phyloP scores from a whole-genome alignment of 2,329 filamentous ascomycete genomes.

The Lithohypha guttulata region DNA sequence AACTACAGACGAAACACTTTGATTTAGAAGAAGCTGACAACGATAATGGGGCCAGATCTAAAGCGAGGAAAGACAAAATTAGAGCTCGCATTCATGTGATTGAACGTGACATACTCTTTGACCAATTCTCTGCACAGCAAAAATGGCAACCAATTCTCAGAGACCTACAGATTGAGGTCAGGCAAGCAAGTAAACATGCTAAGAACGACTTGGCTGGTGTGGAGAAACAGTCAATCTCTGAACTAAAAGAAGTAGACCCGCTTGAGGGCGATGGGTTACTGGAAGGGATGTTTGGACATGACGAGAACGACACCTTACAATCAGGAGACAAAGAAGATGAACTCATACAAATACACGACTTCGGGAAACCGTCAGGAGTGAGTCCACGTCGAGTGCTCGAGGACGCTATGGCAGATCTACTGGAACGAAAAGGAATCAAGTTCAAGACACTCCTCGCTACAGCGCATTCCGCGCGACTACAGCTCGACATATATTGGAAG shows the following conservation, averaged over 20 bases:
- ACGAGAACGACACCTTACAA: slow-evolving; percentile 28
- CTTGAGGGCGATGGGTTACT: slow-evolving; percentile 36
- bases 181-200: slow-evolving; percentile 32
- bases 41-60: slow-evolving; percentile 30
- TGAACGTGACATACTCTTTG: slow-evolving; percentile 67
- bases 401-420: slow-evolving; percentile 72
- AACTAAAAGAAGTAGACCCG: slow-evolving; percentile 28
- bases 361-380: slow-evolving; percentile 71
- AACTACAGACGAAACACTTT: slow-evolving; percentile 60
- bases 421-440: slow-evolving; percentile 55
- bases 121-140: slow-evolving; percentile 53
- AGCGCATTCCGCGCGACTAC: slow-evolving; percentile 64
- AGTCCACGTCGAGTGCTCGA: slow-evolving; percentile 68
- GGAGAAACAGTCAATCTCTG: slow-evolving; percentile 3
- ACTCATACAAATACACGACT: slow-evolving; percentile 61
- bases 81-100: slow-evolving; percentile 59
- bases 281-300: slow-evolving; percentile 46
- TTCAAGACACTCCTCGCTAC: slow-evolving; percentile 63
- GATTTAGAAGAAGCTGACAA: slow-evolving; percentile 27
- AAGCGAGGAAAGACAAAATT: slow-evolving; percentile 52
- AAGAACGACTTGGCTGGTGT: too few relatives aligned
- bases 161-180: slow-evolving; percentile 51
- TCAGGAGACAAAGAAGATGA: slow-evolving; percentile 27
- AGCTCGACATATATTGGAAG: slow-evolving; percentile 66
- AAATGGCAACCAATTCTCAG: slow-evolving; percentile 53